Conservation (phyloP, 495 filamentous ascomycete species). For the Extremus antarcticus region DNA sequence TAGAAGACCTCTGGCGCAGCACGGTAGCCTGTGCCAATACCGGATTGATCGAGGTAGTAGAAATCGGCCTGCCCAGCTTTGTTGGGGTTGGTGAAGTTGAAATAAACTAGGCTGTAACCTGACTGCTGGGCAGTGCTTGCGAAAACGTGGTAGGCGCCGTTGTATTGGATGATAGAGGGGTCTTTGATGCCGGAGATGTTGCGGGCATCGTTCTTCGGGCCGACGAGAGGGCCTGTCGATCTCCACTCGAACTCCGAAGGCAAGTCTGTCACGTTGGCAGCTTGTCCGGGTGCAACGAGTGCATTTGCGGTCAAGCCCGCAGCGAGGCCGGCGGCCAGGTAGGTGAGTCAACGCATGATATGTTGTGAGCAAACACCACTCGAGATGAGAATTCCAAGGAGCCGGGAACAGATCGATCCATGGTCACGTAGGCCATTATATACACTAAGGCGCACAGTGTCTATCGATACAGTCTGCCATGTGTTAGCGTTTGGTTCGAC, state of each 20-base stretch:
- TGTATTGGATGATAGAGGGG: conserved; percentile 20
- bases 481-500: no score
- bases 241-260: conserved; percentile 22
- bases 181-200: conserved; percentile 25
- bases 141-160: conserved; percentile 24
- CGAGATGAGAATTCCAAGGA: no score
- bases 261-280: not conserved
- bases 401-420: no score
- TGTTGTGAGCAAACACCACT: no score
- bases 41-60: conserved; percentile 20
- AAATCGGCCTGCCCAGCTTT: conserved; percentile 13
- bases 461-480: no score
- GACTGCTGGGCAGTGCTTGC: conserved; percentile 16
- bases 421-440: no score
- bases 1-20: conserved; percentile 24
- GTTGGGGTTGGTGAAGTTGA: conserved; percentile 21
- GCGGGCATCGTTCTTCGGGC: conserved; percentile 15
- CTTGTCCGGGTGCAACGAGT: no score
- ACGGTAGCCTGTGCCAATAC: conserved; percentile 16
- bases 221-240: conserved; percentile 16
- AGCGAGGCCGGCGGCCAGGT: no score
- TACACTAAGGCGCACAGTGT: no score
- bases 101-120: conserved; percentile 20
- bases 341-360: no score
- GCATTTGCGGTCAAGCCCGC: no score